Base-by-base conservation (phyloP, 192 early-diverging fungal genomes). In the Thamnidium elegans region DNA sequence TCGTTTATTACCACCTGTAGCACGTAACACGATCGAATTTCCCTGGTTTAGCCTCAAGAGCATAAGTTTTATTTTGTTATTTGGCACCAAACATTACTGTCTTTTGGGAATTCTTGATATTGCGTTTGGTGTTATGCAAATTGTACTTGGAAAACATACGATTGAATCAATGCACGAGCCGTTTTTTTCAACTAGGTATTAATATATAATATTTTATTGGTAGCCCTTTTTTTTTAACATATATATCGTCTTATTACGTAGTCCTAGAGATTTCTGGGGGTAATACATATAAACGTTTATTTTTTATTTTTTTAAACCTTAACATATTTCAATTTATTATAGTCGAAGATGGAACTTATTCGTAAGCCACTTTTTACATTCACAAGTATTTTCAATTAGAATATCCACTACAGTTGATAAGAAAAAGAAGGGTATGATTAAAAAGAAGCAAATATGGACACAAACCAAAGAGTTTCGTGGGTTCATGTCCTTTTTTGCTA, bases 341-440 rank as follows among this genome's bases (percentile, higher is more conserved):
- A 34, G 50, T 20, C 48, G 62, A 9, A n/a, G 62, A 53, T 64
- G 62, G 62, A 64, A 64, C 19, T 51, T 64, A 48, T 30, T 64
- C 8, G 51, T 64, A 21, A 30, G 31, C 15, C 32, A 64, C n/a
- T 26, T 26, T 15, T 42, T 64, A 7, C 62, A 64, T 19, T 7
- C n/a, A 19, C n/a, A 53, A 42, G 51, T 64, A 26, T 64, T 64
- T 53, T 7, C 48, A 46, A 36, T 23, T 39, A 58, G 21, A 20
- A 3, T 3, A 34, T 11, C 30, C 53, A 34, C 5, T 9, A 34
- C 53, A 34, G n/a, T 15, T 5, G 46, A 48, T 5, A 30, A 55
- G 53, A 9, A 32, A 34, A 9, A 14, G 32, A 34, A 9, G n/a
- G 26, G 3, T 26, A 3, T 3, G 26, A 55, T 34, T 3, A 6